phyloP scores from a whole-genome alignment of 192 early-diverging fungal species.

The Linnemannia exigua region DNA sequence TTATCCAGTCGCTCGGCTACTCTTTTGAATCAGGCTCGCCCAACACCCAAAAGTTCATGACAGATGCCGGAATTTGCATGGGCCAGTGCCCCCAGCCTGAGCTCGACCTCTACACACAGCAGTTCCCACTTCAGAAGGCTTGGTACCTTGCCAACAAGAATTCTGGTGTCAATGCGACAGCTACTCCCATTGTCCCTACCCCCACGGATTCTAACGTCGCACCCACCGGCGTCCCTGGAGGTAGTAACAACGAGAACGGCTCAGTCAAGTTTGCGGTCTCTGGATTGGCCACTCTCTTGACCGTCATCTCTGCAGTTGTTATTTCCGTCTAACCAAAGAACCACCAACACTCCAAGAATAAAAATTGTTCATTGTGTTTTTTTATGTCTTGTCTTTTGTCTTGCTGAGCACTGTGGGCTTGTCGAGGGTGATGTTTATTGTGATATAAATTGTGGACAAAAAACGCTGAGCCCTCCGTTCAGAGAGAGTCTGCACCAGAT shows the following conservation, averaged over 20 bases:
- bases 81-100: conserved; percentile 13
- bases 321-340: not conserved
- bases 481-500: too few species aligned
- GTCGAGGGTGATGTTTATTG: too few species aligned
- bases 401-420: too few species aligned
- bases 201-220: not conserved
- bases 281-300: conserved; percentile 8
- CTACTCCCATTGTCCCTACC: not conserved
- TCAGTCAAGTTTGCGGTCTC: conserved; percentile 15
- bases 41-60: conserved; percentile 26
- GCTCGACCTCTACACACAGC: conserved; percentile 9
- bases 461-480: too few species aligned
- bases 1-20: conserved; percentile 13
- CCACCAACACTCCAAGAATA: too few species aligned
- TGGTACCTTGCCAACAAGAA: conserved; percentile 27
- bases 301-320: not conserved
- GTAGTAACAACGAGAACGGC: not conserved
- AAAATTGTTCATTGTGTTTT: too few species aligned
- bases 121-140: conserved; percentile 17
- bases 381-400: too few species aligned
- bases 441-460: too few species aligned
- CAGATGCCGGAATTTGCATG: conserved; percentile 19
- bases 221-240: not conserved
- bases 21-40: conserved; percentile 18
- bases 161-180: not conserved